Conservation (phyloP, 1,284 basidiomycete genomes). For the Cryptococcus depauperatus region DNA sequence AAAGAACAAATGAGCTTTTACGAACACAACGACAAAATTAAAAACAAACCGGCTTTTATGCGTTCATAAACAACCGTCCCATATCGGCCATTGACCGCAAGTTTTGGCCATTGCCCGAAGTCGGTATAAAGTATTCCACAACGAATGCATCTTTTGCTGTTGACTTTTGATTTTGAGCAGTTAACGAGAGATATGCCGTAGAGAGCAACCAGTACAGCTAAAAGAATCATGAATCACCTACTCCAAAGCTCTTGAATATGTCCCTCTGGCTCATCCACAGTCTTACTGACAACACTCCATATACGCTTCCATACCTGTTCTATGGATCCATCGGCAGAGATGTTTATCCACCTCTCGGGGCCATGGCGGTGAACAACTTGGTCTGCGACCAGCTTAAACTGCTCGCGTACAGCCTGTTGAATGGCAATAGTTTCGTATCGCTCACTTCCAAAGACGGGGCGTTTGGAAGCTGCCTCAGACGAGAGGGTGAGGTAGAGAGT, state of each 20-base stretch:
- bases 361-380: constrained; percentile 40
- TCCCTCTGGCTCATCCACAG: background rate
- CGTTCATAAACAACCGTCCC: no score
- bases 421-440: constrained; percentile 74
- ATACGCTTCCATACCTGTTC: constrained; percentile 57
- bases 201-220: no score
- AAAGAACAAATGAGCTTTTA: no score
- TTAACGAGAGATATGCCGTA: no score
- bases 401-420: constrained; percentile 58
- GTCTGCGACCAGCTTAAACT: constrained; percentile 58
- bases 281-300: constrained; percentile 49
- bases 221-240: background rate
- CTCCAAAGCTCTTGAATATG: constrained; percentile 9
- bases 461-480: constrained; percentile 58
- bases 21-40: no score
- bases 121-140: no score
- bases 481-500: constrained; percentile 79
- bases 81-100: no score
- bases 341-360: constrained; percentile 51
- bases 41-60: no score
- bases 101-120: no score
- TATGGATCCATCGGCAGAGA: constrained; percentile 57
- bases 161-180: no score
- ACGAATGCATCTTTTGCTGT: no score
- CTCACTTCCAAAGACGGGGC: constrained; percentile 87